These are phyloP conservation scores for Blumeria hordei DNA, from an alignment of 2,329 filamentous ascomycete species.

Conservation along the genomic window DNA sequence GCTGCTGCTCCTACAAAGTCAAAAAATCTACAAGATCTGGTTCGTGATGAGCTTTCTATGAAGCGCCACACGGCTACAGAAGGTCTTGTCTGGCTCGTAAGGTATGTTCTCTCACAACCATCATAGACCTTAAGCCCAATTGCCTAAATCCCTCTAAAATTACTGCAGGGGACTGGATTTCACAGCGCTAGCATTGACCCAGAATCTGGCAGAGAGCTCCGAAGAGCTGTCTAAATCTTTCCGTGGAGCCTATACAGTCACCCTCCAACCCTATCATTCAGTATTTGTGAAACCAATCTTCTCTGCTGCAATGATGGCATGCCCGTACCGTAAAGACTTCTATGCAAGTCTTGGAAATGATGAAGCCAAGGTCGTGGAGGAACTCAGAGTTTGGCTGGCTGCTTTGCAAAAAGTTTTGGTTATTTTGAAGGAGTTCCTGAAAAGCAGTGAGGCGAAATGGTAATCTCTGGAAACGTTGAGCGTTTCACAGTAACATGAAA, in stretches of 20 bases:
- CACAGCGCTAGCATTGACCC: conserved; percentile 59
- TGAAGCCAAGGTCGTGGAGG: conserved; percentile 32
- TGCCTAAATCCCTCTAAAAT: background rate
- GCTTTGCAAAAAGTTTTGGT: conserved; percentile 52
- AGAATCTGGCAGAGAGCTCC: conserved; percentile 41
- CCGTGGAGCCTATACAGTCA: conserved; percentile 58
- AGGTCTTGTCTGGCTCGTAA: conserved; percentile 72
- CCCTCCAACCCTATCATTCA: conserved; percentile 77
- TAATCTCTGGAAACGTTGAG: conserved; percentile 5
- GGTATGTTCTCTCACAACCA: conserved; percentile 26
- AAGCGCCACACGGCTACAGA: conserved; percentile 79
- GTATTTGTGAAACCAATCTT: conserved; percentile 84
- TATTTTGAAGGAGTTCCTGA: conserved; percentile 47
- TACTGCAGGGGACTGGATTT: conserved; percentile 64
- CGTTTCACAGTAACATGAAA: background rate
- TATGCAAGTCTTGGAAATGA: conserved; percentile 64
- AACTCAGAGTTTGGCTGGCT: conserved; percentile 48
- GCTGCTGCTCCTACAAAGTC: conserved; percentile 55
- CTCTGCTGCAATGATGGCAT: conserved; percentile 75
- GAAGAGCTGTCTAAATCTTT: conserved; percentile 75
- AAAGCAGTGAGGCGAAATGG: conserved; percentile 22
- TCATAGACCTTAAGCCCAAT: no score
- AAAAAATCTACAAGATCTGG: conserved; percentile 65
- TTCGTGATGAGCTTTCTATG: conserved; percentile 64
- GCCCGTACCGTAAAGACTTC: conserved; percentile 83